Percentiles rank a stretch among this genome's conserved stretches.
phyloP scores from a whole-genome alignment of 495 filamentous ascomycete genomes.

The Aspergillus hancockii region DNA sequence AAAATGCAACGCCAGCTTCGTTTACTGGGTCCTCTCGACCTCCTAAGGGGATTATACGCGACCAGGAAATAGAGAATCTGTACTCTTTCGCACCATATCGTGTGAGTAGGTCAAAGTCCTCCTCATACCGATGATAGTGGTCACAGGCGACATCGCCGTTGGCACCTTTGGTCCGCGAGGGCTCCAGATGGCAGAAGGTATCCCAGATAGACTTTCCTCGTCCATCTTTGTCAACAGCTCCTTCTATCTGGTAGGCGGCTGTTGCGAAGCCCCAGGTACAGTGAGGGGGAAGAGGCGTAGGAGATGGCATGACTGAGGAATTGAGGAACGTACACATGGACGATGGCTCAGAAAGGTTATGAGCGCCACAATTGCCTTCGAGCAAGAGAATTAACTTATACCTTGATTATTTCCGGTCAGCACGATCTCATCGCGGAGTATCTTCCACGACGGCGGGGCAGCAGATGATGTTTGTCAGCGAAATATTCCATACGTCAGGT shows the following conservation, averaged over 20 bases:
- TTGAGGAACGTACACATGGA: too few relatives aligned
- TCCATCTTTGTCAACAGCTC: conserved; percentile 66
- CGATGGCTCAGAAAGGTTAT: too few relatives aligned
- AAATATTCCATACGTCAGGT: too few relatives aligned
- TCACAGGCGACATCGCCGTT: conserved; percentile 72
- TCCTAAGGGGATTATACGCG: conserved; percentile 68
- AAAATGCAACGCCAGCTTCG: conserved; percentile 48
- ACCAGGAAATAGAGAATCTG: conserved; percentile 78
- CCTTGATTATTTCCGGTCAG: too few relatives aligned
- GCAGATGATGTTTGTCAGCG: too few relatives aligned
- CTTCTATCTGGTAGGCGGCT: conserved; percentile 74
- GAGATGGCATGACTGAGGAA: too few relatives aligned
- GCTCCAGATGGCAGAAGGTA: conserved; percentile 69
- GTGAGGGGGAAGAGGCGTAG: too few relatives aligned
- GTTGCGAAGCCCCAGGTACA: not conserved
- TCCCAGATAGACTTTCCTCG: conserved; percentile 77
- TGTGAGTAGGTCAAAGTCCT: conserved; percentile 75
- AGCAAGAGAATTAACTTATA: too few relatives aligned
- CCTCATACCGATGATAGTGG: conserved; percentile 69
- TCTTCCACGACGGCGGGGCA: too few relatives aligned
- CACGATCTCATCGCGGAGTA: too few relatives aligned
- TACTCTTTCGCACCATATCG: conserved; percentile 62
- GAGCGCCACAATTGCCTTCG: too few relatives aligned
- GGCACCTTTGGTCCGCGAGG: conserved; percentile 70
- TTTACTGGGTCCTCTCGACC: conserved; percentile 49